Base-by-base conservation (phyloP, 768 basidiomycete genomes). In the Auriscalpium vulgare region DNA sequence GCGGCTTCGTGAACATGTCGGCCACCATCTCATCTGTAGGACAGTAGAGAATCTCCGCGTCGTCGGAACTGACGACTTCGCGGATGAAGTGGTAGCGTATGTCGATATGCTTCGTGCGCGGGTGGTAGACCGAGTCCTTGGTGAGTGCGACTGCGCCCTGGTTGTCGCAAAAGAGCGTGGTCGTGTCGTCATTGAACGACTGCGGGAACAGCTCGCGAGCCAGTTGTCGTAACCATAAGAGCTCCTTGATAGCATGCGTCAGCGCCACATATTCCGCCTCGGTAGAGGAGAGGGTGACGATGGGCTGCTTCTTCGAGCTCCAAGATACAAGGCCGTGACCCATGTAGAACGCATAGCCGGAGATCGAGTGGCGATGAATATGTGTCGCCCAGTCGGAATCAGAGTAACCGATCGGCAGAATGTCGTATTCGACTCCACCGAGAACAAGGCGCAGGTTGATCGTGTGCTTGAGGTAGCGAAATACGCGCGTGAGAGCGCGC, bases 51-150 rank as follows among this genome's bases (percentile, higher is more conserved):
- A 66, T 51, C 0, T 35, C 7, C 36, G 69, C 56, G 16, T 51
- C 37, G 8, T 57, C 53, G 3, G 55, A 29, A 34, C 55, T 36
- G 49, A 74, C 59, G 16, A 46, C 55, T 9, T 72, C 64, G 29
- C 66, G 62, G 19, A 73, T 58, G 53, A 67, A 72, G 59, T 75
- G 73, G 51, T 72, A 62, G 0, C 65, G 59, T 36, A 74, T 63
- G 54, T 71, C 67, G 51, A 76, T 70, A 59, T 75, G 74, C 51
- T 73, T 73, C 14, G 71, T 69, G 17, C 67, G 62, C 2, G 63
- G 46, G 43, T 73, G 68, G 56, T 67, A 68, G 35, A 66, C 57
- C 5, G 62, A 58, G 37, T 71, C 65, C 14, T 66, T 60, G 0
- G 68, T 51, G 16, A 74, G 56, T 1, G 67, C 56, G 45, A 74